Base-by-base conservation (phyloP, 176 grass and related monocot species). In the Eragrostis curvula region DNA sequence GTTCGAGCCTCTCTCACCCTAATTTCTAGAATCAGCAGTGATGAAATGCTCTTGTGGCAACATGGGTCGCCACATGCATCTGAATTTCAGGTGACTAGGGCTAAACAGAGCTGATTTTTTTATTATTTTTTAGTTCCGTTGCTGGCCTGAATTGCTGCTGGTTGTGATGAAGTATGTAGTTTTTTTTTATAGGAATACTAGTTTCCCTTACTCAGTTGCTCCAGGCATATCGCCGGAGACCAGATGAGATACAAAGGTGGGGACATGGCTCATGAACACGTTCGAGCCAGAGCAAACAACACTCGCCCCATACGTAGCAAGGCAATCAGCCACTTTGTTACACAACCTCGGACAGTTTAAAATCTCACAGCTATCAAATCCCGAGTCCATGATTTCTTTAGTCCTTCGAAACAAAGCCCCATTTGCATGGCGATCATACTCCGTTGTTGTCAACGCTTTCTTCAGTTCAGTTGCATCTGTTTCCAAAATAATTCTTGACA, bases 1-100 rank as follows among this genome's bases (percentile, higher is more conserved):
- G 95, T 94, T 94, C 90, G 86, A 94, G 74, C 92, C 90, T 95
- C 92, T 94, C 90, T 93, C 92, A 91, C 90, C 92, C 90, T 84
- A 97, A 10, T 36, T 36, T 0, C n/a, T n/a, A n/a, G n/a, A 12
- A 28, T 6, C 18, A 8, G 72, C 18, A 12, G 57, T 75, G 51
- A 75, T 57, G 72, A 75, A 8, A 9, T 24, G 32, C 30, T 75
- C 32, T 2, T 30, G 72, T 75, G 72, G 41, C 32, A 21, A 36
- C 71, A 23, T 57, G 72, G 72, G 51, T 75, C 72, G 72, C 57
- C 72, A 58, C 72, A 12, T 0, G 42, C 30, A 9, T 75, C 72
- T 42, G 18, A 39, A 2, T 36, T 4, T 4, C 32, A 36, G 32
- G 32, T 36, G 32, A 36, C 32, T 2, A 36, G 32, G 32, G 32